These are phyloP conservation scores for Vinca major DNA, from an alignment of 305 asterid species.

Conservation along the genomic window DNA sequence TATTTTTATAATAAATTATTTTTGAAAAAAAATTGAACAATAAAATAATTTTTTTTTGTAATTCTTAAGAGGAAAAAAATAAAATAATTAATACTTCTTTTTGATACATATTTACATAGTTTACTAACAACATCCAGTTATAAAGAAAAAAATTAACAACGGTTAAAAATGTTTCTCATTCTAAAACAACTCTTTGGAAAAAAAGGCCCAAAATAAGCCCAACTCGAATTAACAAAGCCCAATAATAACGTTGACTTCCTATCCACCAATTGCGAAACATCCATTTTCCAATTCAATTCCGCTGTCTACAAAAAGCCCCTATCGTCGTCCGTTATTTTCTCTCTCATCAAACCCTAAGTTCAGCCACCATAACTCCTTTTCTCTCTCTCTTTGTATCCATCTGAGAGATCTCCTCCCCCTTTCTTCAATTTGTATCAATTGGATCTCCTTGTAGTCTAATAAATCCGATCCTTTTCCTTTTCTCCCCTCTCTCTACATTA, in stretches of 20 bases:
- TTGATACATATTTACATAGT: no score
- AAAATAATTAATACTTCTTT: no score
- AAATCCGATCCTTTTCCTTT: not conserved
- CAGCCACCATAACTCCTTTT: not conserved
- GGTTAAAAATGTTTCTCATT: no score
- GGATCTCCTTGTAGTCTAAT: slow-evolving; percentile 5
- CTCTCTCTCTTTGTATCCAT: not conserved
- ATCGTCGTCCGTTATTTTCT: no score
- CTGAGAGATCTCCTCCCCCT: not conserved
- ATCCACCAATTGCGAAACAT: not conserved
- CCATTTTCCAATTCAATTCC: not conserved
- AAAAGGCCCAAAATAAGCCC: not conserved
- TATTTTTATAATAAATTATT: no score
- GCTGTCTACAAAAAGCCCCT: not conserved
- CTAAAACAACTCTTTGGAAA: no score
- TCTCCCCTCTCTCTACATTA: not conserved
- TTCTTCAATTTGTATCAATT: not conserved
- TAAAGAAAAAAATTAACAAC: no score
- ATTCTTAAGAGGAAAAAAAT: no score
- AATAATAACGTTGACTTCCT: not conserved
- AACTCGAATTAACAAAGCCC: not conserved
- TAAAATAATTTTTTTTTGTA: no score
- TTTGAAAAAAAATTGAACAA: no score
- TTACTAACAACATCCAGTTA: no score
- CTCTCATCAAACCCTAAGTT: slow-evolving; percentile 10